Evolutionary conservation across 306 rosid genomes (phyloP), one percentile per base, ranked within the genome.

Genomic region (Dalbergia cochinchinensis): DNA sequence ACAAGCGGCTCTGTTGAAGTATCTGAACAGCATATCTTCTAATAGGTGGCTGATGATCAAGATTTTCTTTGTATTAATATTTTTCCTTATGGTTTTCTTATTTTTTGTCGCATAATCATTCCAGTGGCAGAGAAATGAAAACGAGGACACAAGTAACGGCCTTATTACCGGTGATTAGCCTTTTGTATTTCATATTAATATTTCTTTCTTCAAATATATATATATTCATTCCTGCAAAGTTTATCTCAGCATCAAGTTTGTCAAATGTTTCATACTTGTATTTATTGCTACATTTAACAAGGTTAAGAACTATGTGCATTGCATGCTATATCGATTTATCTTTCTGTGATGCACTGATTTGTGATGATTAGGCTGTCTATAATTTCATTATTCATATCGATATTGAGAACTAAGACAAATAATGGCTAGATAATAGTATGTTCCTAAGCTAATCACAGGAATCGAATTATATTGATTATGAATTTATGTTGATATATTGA

Each of bases 41-140:
- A 96, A 96, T 84, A 91, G 96, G 92, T 96, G 99, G 99, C 85
- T 93, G 88, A 96, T 93, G 99, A 96, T 96, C 91, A 96, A 96
- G 90, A 96, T 96, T 84, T 96, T 96, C 96, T 96, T 96, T 89
- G 94, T 96, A 79, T 76, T 96, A 62, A 91, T 93, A 76, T 90
- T 96, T 92, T 91, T 93, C 88, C 98, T 96, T 22, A 93, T 86
- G 96, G 89, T 96, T 85, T 96, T 96, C 93, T 89, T 96, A 89
- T 96, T 96, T 86, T 96, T 93, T 89, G 98, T 96, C 91, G 99
- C 99, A 35, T 96, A 89, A 86, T 76, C 83, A 51, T 81, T 70
- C 58, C 61, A 54, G 73, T 76, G 58, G 80, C 69, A 81, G 55
- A 76, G 64, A 81, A 78, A 74, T 62, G 83, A 80, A 80, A 87